Percentiles rank a stretch among this genome's conserved stretches.
These are phyloP conservation scores for Globisporangium radiosum DNA, from an alignment of 352 stramenopile genomes.

Conservation along the genomic window DNA sequence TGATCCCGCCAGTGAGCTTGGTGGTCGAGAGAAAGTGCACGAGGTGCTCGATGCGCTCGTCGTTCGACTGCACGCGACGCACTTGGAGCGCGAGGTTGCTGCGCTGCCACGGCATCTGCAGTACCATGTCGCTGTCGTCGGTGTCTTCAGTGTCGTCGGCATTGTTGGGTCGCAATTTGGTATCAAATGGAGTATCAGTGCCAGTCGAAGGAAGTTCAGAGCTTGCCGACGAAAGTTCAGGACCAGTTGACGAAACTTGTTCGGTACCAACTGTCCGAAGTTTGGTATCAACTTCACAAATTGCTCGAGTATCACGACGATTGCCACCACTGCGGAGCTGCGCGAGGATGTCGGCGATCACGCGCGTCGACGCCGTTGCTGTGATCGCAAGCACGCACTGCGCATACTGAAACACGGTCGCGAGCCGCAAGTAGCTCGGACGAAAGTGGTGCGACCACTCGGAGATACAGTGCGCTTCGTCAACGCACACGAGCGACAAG, in stretches of 20 bases:
- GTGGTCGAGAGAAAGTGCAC: conserved; percentile 24
- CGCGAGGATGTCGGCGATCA: conserved; percentile 64
- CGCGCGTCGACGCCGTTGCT: conserved; percentile 82
- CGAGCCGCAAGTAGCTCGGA: conserved; percentile 69
- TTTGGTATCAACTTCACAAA: not conserved
- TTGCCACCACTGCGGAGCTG: conserved; percentile 29
- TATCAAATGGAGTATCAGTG: no score
- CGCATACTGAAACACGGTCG: conserved; percentile 47
- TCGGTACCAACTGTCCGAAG: not conserved
- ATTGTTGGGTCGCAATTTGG: not conserved
- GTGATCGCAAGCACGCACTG: conserved; percentile 89
- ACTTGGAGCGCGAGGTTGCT: conserved; percentile 58
- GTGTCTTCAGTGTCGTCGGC: not conserved
- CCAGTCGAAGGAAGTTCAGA: no score
- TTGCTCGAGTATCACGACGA: not conserved
- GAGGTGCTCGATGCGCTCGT: conserved; percentile 40
- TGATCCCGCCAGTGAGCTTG: conserved; percentile 38
- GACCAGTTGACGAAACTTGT: no score
- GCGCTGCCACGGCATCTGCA: conserved; percentile 74
- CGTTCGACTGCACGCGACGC: conserved; percentile 43
- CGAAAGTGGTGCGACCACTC: conserved; percentile 96
- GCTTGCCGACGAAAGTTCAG: no score
- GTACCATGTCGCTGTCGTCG: conserved; percentile 31
- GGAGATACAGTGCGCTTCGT: conserved; percentile 94
- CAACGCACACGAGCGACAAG: conserved; percentile 86